Evolutionary conservation across 2,329 filamentous ascomycete species (phyloP).

Genomic region (Aspergillus neoniger): DNA sequence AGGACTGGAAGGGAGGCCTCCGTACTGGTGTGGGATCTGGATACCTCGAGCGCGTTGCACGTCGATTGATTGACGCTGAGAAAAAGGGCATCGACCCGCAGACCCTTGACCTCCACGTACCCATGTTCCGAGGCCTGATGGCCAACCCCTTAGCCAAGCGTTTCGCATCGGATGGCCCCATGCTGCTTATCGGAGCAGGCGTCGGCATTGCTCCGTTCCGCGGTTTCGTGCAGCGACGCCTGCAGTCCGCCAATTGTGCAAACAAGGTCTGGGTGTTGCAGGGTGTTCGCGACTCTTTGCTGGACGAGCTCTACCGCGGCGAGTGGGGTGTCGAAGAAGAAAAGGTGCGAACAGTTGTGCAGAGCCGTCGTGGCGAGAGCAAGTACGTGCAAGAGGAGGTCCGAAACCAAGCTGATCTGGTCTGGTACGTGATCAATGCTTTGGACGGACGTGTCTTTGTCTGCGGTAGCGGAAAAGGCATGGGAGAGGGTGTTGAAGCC

Average conservation of each 20-base stretch:
- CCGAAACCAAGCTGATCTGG: constrained; percentile 84
- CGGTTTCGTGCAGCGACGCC: constrained; percentile 89
- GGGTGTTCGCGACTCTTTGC: constrained; percentile 86
- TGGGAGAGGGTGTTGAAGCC: constrained; percentile 93
- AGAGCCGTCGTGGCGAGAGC: constrained; percentile 74
- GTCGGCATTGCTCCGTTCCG: constrained; percentile 97
- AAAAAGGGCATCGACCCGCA: constrained; percentile 55
- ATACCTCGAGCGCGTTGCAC: constrained; percentile 85
- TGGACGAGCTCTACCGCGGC: constrained; percentile 94
- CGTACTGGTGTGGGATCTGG: constrained; percentile 89
- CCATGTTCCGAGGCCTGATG: constrained; percentile 99
- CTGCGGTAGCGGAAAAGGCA: constrained; percentile 90
- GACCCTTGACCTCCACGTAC: constrained; percentile 69
- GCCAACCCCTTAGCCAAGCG: constrained; percentile 90
- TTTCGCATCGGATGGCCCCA: constrained; percentile 90
- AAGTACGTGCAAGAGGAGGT: constrained; percentile 98
- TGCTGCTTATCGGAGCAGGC: constrained; percentile 95
- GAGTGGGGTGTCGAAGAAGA: constrained; percentile 94
- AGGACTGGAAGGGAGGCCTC: constrained; percentile 71
- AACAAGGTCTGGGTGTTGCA: constrained; percentile 98
- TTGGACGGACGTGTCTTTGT: constrained; percentile 97
- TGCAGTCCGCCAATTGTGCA: constrained; percentile 92
- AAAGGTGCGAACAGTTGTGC: constrained; percentile 78
- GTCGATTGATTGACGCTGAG: constrained; percentile 69
- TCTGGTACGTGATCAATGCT: constrained; percentile 96